Base-by-base conservation (phyloP, 805 yeast species). In the Yarrowia porcina region DNA sequence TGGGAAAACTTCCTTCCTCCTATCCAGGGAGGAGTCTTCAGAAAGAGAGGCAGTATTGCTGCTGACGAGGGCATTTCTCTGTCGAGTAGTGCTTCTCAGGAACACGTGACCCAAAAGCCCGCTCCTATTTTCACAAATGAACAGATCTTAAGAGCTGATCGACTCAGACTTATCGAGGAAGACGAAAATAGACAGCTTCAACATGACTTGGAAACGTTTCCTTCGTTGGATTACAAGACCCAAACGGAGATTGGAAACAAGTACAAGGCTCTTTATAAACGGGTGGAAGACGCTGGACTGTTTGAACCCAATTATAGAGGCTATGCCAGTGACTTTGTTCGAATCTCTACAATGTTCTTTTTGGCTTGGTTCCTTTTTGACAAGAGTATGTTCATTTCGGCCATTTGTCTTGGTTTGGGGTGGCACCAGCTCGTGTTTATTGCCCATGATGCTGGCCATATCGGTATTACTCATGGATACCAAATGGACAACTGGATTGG, bases 361-460 rank as follows among this genome's bases (percentile, higher is more conserved):
- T 76, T 79, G 57, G 76, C 87, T 4, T 77, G 80, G 47, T 73
- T 79, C 8, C 80, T 84, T 61, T 80, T 84, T 66, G 79, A 79
- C 65, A 39, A 42, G 27, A 38, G 44, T 36, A 79, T 82, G 64
- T 73, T 77, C 33, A 42, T 80, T 25, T 84, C 91, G 67, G 96
- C 94, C 0, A 64, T 85, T 6, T 75, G 75, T 61, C 76, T 91
- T 64, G 97, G 94, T 0, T 69, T 84, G 47, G 89, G 87, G 9
- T 90, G 97, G 97, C 97, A 90, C 68, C 97, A 90, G 73, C 79
- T 89, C 71, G 88, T 90, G 2, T 90, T 90, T 71, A 85, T 89
- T 60, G 97, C 87, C 0, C 97, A 90, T 70, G 97, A 90, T 73
- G 90, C 96, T 0, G 96, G 96, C 6, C 97, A 90, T 72, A 81